Evolutionary conservation across 805 yeast species (phyloP).

Genomic region (Metschnikowia vanudenii): DNA sequence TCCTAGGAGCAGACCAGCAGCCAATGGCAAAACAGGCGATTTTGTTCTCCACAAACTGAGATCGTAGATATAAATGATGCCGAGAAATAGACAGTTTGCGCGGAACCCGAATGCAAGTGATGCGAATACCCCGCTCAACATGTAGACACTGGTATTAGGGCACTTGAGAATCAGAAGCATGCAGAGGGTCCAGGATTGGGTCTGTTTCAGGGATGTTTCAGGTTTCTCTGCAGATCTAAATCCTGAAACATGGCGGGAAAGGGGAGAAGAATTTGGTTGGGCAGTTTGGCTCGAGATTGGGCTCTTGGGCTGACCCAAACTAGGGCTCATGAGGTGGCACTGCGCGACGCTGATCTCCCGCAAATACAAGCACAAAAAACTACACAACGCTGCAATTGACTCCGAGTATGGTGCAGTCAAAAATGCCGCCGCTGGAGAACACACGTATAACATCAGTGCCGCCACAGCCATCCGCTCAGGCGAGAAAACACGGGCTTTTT

Average conservation of each 20-base stretch:
- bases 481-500: slow-evolving; percentile 20
- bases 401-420: slow-evolving; percentile 76
- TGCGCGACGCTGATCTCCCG: slow-evolving; percentile 38
- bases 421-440: slow-evolving; percentile 83
- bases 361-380: slow-evolving; percentile 54
- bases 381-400: slow-evolving; percentile 58
- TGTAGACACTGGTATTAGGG: slow-evolving; percentile 21
- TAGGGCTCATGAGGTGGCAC: not conserved
- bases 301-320: slow-evolving; percentile 1
- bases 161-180: not conserved
- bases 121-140: slow-evolving; percentile 53
- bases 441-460: slow-evolving; percentile 43
- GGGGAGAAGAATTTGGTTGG: too few species aligned
- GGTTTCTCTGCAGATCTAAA: not conserved
- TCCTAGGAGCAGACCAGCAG: slow-evolving; percentile 59
- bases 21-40: slow-evolving; percentile 28
- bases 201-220: slow-evolving; percentile 1
- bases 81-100: slow-evolving; percentile 75
- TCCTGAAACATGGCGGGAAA: not conserved
- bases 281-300: too few species aligned
- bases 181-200: not conserved
- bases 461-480: slow-evolving; percentile 22
- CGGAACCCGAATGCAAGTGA: slow-evolving; percentile 62
- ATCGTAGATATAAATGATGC: slow-evolving; percentile 64
- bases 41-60: slow-evolving; percentile 22